phyloP scores from a whole-genome alignment of 2,329 filamentous ascomycete species.

The Zarea fungicola region DNA sequence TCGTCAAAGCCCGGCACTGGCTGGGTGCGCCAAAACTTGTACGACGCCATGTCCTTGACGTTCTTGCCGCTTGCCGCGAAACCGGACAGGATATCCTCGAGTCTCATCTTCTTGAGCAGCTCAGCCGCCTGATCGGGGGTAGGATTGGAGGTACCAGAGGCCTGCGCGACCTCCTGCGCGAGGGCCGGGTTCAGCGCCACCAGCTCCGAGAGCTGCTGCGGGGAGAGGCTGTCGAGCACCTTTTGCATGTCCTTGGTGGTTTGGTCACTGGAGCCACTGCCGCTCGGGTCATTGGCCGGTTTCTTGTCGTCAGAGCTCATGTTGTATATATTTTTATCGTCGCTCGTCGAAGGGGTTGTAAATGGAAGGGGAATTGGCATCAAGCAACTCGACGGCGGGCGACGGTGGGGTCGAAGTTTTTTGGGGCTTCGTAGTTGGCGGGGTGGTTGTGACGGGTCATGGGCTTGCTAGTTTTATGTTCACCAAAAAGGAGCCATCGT shows the following conservation, averaged over 20 bases:
- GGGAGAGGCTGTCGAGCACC: conserved; percentile 48
- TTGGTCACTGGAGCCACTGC: conserved; percentile 29
- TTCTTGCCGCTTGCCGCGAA: conserved; percentile 78
- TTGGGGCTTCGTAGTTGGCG: not conserved
- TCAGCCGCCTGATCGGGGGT: conserved; percentile 42
- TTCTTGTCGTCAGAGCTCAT: conserved; percentile 31
- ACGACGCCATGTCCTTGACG: conserved; percentile 90
- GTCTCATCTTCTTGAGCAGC: conserved; percentile 56
- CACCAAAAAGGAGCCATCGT: no score
- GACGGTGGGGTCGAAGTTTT: conserved; percentile 13
- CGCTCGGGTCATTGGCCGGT: conserved; percentile 30
- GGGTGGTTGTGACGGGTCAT: no score
- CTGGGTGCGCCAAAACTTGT: conserved; percentile 99
- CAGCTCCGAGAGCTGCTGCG: conserved; percentile 58
- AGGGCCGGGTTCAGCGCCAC: conserved; percentile 69
- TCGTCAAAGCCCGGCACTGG: conserved; percentile 82
- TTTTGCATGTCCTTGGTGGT: conserved; percentile 40
- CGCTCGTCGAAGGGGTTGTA: not conserved
- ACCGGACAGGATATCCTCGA: conserved; percentile 69
- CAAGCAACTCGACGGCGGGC: conserved; percentile 3
- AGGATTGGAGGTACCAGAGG: conserved; percentile 31
- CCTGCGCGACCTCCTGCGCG: conserved; percentile 49
- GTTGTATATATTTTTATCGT: not conserved
- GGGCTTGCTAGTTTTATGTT: no score
- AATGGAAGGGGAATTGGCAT: not conserved